These are phyloP conservation scores for Saussurea involucrata DNA, from an alignment of 129 eudicot species.

Conservation along the genomic window DNA sequence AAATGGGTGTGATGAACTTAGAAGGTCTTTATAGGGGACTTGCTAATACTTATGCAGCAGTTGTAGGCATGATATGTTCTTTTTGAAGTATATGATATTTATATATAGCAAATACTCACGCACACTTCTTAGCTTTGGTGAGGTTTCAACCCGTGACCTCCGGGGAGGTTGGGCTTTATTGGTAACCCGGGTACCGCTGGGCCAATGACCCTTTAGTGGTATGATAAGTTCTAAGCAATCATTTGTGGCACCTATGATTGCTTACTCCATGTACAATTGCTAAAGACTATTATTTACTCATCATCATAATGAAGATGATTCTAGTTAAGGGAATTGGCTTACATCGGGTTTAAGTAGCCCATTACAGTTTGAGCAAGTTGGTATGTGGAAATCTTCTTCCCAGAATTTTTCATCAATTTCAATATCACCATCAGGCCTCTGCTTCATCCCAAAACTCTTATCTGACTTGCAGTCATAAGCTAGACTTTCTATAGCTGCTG, in stretches of 20 bases:
- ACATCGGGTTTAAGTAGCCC: conserved; percentile 94
- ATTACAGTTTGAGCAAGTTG: conserved; percentile 66
- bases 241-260: neutral
- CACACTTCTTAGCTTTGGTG: neutral
- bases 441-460: conserved; percentile 89
- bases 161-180: neutral
- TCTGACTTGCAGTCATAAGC: conserved; percentile 67
- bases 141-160: neutral
- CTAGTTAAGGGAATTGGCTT: conserved; percentile 29
- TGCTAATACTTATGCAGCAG: neutral
- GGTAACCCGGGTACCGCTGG: too few relatives aligned
- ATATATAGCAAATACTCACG: neutral
- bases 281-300: neutral
- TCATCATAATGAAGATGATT: neutral
- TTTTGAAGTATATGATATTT: neutral
- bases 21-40: neutral
- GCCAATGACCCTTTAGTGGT: neutral
- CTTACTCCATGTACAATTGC: neutral
- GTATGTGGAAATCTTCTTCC: conserved; percentile 90
- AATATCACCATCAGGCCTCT: conserved; percentile 97
- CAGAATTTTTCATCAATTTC: conserved; percentile 94
- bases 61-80: neutral
- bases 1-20: neutral
- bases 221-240: neutral
- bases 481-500: conserved; percentile 83